Base-by-base conservation (phyloP, 2,329 filamentous ascomycete species). In the Xylaria sp. region DNA sequence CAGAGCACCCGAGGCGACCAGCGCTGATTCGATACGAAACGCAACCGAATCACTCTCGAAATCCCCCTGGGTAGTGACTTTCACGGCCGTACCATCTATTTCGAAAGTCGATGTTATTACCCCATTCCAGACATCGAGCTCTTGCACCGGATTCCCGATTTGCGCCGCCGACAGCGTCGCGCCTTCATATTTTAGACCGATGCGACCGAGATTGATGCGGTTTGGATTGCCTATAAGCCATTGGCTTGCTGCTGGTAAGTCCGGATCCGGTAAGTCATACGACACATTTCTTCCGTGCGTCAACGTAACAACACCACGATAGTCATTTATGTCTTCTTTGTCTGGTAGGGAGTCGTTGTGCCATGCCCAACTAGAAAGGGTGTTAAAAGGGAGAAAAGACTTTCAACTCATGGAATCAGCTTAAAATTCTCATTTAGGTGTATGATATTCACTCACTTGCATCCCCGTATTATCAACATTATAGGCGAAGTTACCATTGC, bases 171-270 rank as follows among this genome's bases (percentile, higher is more conserved):
- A 71, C 0, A 83, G 72, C 0, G 77, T 78, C 0, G 67, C 46
- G 0, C 72, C 75, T 20, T 76, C 75, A 51, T 82, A 83, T 23
- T 73, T 77, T 4, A 84, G 76, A 0, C 82, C 81, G 17, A 84
- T 80, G 1, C 81, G 78, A 1, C 81, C 82, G 0, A 84, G 72
- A 56, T 84, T 84, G 40, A 84, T 75, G 2, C 82, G 78, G 28
- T 84, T 83, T 0, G 81, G 82, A 53, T 84, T 84, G n/a, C 81
- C 79, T 36, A 86, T 86, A 23, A 88, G 75, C 86, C 86, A 88
- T 66, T 87, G 83, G 3, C 83, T 84, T 13, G 80, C 73, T 13
- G 75, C 73, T 4, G 79, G 80, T 4, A 82, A 77, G 0, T 75
- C 69, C 0, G 79, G 73, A 23, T 82, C 79, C 0, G 79, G 78